A percentile compares a stretch with the other conserved stretches of the same genome.
Evolutionary conservation across 257 asterid genomes (phyloP).

Genomic region (Solanum okadae): DNA sequence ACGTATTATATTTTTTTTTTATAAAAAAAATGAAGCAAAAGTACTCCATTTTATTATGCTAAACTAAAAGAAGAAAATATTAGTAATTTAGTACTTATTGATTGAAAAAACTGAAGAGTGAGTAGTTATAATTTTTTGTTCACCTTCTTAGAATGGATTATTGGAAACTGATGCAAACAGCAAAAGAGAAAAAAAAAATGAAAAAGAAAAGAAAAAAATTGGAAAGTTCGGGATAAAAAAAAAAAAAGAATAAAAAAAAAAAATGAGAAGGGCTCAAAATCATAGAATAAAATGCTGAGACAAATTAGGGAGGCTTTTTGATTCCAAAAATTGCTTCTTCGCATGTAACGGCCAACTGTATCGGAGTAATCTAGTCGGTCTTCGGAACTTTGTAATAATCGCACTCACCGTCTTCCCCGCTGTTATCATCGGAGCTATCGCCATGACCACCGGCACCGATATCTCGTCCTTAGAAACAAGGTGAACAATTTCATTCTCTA

Average conservation of each 20-base stretch:
- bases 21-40: background rate
- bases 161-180: background rate
- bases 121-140: background rate
- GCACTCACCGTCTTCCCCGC: background rate
- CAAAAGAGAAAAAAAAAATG: background rate
- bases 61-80: background rate
- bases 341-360: background rate
- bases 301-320: background rate
- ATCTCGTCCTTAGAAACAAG: slow-evolving; percentile 42
- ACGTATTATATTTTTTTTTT: too few relatives aligned
- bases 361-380: background rate
- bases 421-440: slow-evolving; percentile 1
- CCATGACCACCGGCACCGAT: slow-evolving; percentile 49
- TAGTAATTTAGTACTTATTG: background rate
- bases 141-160: background rate
- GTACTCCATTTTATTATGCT: background rate
- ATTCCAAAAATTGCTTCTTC: background rate
- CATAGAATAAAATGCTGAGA: background rate
- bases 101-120: background rate
- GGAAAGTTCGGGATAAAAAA: background rate
- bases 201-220: background rate
- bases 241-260: background rate
- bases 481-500: slow-evolving; percentile 12
- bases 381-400: background rate
- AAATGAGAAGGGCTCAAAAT: background rate